Base-by-base conservation (phyloP, 2,329 filamentous ascomycete genomes). In the Pezicula radicicola region DNA sequence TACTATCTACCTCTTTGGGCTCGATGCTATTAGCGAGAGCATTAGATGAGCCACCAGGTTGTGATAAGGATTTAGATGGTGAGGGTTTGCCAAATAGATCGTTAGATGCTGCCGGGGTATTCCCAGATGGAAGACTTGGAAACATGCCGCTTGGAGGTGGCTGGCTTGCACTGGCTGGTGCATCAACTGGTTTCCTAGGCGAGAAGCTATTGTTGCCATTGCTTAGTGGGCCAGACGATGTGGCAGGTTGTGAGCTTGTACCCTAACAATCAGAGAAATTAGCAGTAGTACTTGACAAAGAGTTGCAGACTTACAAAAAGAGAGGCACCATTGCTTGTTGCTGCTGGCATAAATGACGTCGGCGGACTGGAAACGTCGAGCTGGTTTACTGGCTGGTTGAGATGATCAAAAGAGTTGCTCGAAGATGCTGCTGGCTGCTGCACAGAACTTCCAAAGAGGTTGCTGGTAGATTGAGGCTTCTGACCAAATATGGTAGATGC, bases 111-210 rank as follows among this genome's bases (percentile, higher is more conserved):
- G 4, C 18, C 6, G 6, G 19, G 13, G 16, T 30, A 7, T 27
- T 30, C 13, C 12, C 19, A 12, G 21, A 18, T 10, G 21, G 19
- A 7, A 58, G 35, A 19, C 43, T 46, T 39, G 54, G 51, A 46
- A 59, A 59, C 49, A 56, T 54, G 28, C 52, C 58, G 37, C 41
- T 53, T 15, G 53, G 46, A 13, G 52, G 48, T 18, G 55, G 54
- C 25, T 60, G 51, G n/a, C 28, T 54, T 33, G 57, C 51, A 46
- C 46, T 41, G 28, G 47, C 16, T 15, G 57, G 58, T 3, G 49
- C 48, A n/a, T 56, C 53, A 18, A 51, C n/a, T n/a, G 55, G 28
- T 46, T 58, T 60, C 40, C 53, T 37, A 2, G 51, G 48, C 16
- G 57, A 61, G 35, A 52, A 53, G 35, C 50, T 37, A 27, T 40